Conservation (phyloP, 352 stramenopile genomes). For the Blastocystis sp. region DNA sequence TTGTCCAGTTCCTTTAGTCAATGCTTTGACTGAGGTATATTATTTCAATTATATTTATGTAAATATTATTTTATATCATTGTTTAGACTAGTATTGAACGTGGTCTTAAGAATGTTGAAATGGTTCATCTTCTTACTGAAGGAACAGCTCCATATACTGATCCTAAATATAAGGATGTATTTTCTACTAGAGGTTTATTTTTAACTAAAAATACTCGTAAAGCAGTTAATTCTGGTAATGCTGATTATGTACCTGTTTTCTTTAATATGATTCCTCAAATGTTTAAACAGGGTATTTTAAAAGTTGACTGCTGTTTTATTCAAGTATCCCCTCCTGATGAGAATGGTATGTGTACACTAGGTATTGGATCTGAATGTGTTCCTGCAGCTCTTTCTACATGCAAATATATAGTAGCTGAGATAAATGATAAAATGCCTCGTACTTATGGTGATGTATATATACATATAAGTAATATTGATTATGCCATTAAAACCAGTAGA, state of each 20-base stretch:
- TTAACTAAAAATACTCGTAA: slow-evolving; percentile 42
- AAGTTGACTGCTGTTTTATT: slow-evolving; percentile 44
- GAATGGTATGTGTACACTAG: slow-evolving; percentile 45
- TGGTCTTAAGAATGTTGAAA: slow-evolving; percentile 38
- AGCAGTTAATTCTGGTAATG: slow-evolving; percentile 41
- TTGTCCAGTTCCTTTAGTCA: slow-evolving; percentile 14
- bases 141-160: slow-evolving; percentile 41
- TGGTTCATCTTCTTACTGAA: slow-evolving; percentile 43
- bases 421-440: slow-evolving; percentile 46
- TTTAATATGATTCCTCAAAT: slow-evolving; percentile 43
- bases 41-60: slow-evolving; percentile 29
- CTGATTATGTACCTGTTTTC: slow-evolving; percentile 47
- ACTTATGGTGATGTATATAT: slow-evolving; percentile 47
- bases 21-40: slow-evolving; percentile 8
- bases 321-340: slow-evolving; percentile 46
- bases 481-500: slow-evolving; percentile 35
- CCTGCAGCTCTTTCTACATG: slow-evolving; percentile 42
- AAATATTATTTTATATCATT: slow-evolving; percentile 12
- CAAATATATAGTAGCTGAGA: slow-evolving; percentile 41
- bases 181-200: slow-evolving; percentile 40
- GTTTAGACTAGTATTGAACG: not conserved
- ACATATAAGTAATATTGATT: slow-evolving; percentile 44
- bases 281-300: slow-evolving; percentile 39
- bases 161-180: slow-evolving; percentile 41
- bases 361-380: slow-evolving; percentile 42